Conservation (phyloP, 2,329 filamentous ascomycete species). For the Zasmidium citrigriseum region DNA sequence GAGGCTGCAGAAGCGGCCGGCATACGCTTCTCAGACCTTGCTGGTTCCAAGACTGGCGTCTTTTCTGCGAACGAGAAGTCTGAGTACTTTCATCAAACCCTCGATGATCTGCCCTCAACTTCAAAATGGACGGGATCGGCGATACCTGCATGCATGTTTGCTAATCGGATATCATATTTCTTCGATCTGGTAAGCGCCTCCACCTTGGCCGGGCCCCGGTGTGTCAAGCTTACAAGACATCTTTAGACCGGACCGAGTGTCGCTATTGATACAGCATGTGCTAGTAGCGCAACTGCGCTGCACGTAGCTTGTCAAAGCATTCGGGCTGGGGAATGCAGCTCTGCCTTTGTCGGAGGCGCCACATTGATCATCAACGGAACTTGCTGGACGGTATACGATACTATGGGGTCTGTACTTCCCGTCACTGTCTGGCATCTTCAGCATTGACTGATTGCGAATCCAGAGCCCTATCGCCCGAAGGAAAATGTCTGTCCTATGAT, state of each 20-base stretch:
- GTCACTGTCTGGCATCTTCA: background rate
- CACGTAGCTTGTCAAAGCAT: slow-evolving; percentile 33
- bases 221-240: no score
- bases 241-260: slow-evolving; percentile 16
- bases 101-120: slow-evolving; percentile 15
- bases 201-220: no score
- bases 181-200: no score
- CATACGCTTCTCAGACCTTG: slow-evolving; percentile 4
- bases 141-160: slow-evolving; percentile 7
- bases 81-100: slow-evolving; percentile 4
- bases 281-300: slow-evolving; percentile 28
- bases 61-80: slow-evolving; percentile 10
- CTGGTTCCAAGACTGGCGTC: slow-evolving; percentile 12
- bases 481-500: slow-evolving; percentile 29
- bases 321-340: slow-evolving; percentile 20
- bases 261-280: slow-evolving; percentile 18
- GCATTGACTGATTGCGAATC: no score
- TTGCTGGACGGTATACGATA: no score
- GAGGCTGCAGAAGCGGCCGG: slow-evolving; percentile 44
- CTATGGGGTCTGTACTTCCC: no score
- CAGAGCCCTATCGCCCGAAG: background rate
- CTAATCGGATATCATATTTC: slow-evolving; percentile 24
- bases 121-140: slow-evolving; percentile 2
- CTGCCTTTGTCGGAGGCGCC: no score
- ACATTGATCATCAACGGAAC: no score